phyloP scores from a whole-genome alignment of 2,329 filamentous ascomycete genomes.

The Apiospora rasikravindrae region DNA sequence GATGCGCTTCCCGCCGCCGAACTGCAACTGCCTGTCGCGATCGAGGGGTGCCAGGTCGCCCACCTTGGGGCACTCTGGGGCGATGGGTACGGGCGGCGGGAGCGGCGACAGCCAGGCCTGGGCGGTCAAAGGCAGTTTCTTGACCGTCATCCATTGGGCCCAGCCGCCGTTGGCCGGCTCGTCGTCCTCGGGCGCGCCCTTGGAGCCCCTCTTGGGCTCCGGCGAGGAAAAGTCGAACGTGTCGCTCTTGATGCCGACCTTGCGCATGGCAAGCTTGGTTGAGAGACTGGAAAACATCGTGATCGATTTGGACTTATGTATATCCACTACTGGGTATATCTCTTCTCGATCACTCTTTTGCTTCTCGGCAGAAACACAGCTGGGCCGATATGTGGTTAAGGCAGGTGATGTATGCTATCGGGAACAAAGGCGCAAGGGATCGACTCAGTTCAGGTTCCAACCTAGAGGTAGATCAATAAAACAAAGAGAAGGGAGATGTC shows the following conservation, averaged over 20 bases:
- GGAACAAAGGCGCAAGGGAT: background rate
- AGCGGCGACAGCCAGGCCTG: constrained; percentile 58
- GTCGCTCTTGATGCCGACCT: constrained; percentile 59
- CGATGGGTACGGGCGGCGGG: constrained; percentile 55
- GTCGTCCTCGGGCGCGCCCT: constrained; percentile 37
- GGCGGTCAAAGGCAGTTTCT: constrained; percentile 55
- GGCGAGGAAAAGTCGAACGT: constrained; percentile 50
- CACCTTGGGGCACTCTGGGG: constrained; percentile 48
- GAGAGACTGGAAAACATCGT: constrained; percentile 61
- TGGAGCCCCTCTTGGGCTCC: constrained; percentile 36
- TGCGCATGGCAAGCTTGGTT: constrained; percentile 63
- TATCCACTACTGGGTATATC: background rate
- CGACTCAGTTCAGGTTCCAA: background rate
- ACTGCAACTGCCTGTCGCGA: constrained; percentile 48
- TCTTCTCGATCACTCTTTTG: background rate
- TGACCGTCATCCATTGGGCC: constrained; percentile 55
- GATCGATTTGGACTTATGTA: background rate
- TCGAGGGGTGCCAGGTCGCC: constrained; percentile 56
- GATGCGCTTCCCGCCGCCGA: constrained; percentile 50
- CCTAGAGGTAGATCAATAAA: background rate
- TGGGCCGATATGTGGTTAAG: background rate
- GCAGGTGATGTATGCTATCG: background rate
- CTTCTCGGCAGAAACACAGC: background rate
- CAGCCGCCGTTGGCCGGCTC: constrained; percentile 34
- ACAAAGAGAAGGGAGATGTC: background rate